phyloP scores from a whole-genome alignment of 495 filamentous ascomycete genomes.

The Bathelium albidoporum region DNA sequence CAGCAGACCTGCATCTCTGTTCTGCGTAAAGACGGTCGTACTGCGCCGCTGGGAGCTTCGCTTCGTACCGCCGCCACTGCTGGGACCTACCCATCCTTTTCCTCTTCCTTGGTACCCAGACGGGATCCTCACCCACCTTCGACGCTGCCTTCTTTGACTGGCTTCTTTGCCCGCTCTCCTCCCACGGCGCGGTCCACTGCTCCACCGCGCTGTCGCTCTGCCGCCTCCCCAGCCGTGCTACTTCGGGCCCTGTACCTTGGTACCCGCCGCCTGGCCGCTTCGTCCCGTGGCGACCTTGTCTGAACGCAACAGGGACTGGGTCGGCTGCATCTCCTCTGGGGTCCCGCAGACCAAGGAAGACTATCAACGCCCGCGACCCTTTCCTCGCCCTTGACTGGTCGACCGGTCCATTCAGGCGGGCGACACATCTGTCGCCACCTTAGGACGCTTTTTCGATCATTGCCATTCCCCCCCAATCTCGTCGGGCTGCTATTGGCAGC shows the following conservation, averaged over 20 bases:
- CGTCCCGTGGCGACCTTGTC: constrained; percentile 6
- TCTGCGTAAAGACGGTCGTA: constrained; percentile 3
- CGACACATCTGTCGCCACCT: neutral
- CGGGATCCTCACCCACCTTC: neutral
- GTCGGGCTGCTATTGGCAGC: constrained; percentile 1
- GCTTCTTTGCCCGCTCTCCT: neutral
- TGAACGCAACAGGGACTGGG: constrained; percentile 2
- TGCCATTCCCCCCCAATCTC: neutral
- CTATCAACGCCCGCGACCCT: neutral
- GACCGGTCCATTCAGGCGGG: neutral
- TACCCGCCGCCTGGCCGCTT: constrained; percentile 5
- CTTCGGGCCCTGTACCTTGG: constrained; percentile 4
- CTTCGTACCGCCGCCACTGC: neutral
- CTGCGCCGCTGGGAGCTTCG: neutral
- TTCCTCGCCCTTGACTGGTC: neutral
- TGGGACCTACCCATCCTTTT: constrained; percentile 1
- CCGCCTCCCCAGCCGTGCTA: neutral
- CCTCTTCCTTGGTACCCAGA: neutral
- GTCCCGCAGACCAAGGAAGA: constrained; percentile 2
- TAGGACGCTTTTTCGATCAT: neutral
- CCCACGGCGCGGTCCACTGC: neutral
- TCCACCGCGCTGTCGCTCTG: neutral
- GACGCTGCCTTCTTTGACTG: neutral
- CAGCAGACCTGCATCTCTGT: constrained; percentile 1
- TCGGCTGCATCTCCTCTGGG: neutral